A percentile compares a stretch with the other conserved stretches of the same genome.
Evolutionary conservation across 2,329 filamentous ascomycete genomes (phyloP).

Genomic region (Trichoderma aggressivum): DNA sequence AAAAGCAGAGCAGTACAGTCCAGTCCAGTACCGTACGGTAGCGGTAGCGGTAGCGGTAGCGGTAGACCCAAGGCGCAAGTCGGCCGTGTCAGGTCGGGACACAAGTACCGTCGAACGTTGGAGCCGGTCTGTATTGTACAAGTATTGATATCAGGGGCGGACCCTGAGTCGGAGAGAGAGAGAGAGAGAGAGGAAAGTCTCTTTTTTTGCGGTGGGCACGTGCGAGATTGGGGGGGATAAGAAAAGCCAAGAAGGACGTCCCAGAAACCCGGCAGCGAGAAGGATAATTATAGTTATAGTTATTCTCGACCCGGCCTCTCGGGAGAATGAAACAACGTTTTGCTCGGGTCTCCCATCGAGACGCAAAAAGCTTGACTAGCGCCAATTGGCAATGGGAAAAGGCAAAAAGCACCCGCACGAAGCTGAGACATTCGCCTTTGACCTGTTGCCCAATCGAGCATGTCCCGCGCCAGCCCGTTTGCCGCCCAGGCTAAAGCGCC

Average conservation of each 20-base stretch:
- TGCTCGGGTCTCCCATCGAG: background rate
- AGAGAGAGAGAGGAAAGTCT: too few relatives aligned
- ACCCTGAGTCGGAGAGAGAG: too few relatives aligned
- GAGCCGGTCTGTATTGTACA: too few relatives aligned
- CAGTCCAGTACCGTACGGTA: too few relatives aligned
- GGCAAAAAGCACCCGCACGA: background rate
- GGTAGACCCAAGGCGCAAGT: background rate
- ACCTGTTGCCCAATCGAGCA: background rate
- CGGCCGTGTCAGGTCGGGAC: background rate
- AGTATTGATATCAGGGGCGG: too few relatives aligned
- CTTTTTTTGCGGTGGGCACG: background rate
- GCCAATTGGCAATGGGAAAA: background rate
- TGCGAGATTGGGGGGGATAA: background rate
- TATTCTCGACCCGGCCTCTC: background rate
- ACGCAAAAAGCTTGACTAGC: slow-evolving; percentile 8
- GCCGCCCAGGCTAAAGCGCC: slow-evolving; percentile 11
- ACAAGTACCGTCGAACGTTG: background rate
- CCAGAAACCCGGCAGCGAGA: background rate
- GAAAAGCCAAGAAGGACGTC: background rate
- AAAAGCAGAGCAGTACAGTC: background rate
- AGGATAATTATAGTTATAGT: background rate
- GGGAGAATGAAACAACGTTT: background rate
- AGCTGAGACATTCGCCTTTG: slow-evolving; percentile 1
- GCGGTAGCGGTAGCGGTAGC: too few relatives aligned
- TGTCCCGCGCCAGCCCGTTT: background rate